A percentile compares a stretch with the other conserved stretches of the same genome.
Evolutionary conservation across 345 rosid species (phyloP).

Genomic region (Lepidium didymum): DNA sequence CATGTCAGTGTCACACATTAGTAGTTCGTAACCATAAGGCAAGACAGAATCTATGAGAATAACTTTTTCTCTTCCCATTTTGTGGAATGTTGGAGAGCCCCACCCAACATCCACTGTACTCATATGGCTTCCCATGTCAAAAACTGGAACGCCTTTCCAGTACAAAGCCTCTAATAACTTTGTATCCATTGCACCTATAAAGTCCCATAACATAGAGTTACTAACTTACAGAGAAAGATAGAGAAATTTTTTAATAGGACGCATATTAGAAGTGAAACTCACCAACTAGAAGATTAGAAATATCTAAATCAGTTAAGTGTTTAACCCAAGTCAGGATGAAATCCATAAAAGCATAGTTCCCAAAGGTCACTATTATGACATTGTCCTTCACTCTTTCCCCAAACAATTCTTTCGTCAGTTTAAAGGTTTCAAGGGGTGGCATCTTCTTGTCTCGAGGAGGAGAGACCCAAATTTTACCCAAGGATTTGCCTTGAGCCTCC

Average conservation of each 20-base stretch:
- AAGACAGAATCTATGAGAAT: constrained; percentile 77
- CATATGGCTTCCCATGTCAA: constrained; percentile 98
- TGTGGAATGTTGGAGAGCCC: constrained; percentile 97
- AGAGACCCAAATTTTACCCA: constrained; percentile 63
- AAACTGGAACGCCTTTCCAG: constrained; percentile 96
- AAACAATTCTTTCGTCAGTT: constrained; percentile 60
- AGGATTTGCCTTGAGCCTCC: constrained; percentile 21
- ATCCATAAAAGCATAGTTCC: constrained; percentile 96
- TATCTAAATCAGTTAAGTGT: constrained; percentile 76
- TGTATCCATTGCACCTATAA: constrained; percentile 91
- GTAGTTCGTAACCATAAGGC: constrained; percentile 75
- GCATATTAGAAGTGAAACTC: constrained; percentile 20
- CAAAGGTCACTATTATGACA: constrained; percentile 79
- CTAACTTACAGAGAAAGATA: not conserved
- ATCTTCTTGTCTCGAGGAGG: constrained; percentile 57
- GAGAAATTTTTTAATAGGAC: not conserved
- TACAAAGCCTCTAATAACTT: constrained; percentile 85
- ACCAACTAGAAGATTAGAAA: constrained; percentile 87
- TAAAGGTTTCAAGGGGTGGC: constrained; percentile 73
- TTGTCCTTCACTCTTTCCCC: constrained; percentile 63
- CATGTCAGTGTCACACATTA: constrained; percentile 99
- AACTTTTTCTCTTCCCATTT: constrained; percentile 99
- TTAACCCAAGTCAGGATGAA: constrained; percentile 95
- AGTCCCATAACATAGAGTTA: constrained; percentile 2
- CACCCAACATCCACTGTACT: constrained; percentile 93